Evolutionary conservation across 805 yeast genomes (phyloP), one percentile per base, ranked within the genome.

Genomic region (Saccharomycodes ludwigii): DNA sequence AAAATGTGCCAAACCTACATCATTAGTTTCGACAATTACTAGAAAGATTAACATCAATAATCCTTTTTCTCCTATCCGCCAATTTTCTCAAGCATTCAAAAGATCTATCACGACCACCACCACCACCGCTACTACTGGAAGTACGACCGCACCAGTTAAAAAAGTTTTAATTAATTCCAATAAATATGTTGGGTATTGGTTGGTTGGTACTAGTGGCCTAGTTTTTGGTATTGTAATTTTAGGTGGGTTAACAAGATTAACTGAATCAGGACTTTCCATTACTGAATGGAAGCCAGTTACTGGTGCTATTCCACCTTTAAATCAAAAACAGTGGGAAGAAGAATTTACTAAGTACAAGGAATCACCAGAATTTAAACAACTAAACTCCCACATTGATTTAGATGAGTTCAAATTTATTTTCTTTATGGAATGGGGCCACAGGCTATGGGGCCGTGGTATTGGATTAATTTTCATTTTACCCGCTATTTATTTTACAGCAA

Each of bases 231-330:
- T 91, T 39, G 97, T 91, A 11, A 76, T 91, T n/a, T 64, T 91
- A 4, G 99, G 98, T 28, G 99, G 99, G 1, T 65, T 91, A 28
- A 91, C 98, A 1, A 70, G 99, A 47, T 65, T 91, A 27, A 91
- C 98, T 0, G 99, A 91, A 50, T 82, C 95, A 0, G 99, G 98
- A 0, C 63, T 91, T 28, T 80, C 94, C 29, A 91, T 91, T 52
- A 91, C 97, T 1, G 98, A 91, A 51, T 91, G 99, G 99, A 83
- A 76, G 53, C 99, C 99, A 1, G 85, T 91, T 18, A 84, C 98
- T 0, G 99, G 99, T 29, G 61, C 93, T 2, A 56, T 91, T 10
- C 99, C 99, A 2, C 98, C 98, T 1, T 50, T 80, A 46, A 71
- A 59, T 37, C 75, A 83, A 45, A 59, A 60, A 30, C 86, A 91